Evolutionary conservation across 805 yeast genomes (phyloP).

Genomic region (Metschnikowia corniflorae): DNA sequence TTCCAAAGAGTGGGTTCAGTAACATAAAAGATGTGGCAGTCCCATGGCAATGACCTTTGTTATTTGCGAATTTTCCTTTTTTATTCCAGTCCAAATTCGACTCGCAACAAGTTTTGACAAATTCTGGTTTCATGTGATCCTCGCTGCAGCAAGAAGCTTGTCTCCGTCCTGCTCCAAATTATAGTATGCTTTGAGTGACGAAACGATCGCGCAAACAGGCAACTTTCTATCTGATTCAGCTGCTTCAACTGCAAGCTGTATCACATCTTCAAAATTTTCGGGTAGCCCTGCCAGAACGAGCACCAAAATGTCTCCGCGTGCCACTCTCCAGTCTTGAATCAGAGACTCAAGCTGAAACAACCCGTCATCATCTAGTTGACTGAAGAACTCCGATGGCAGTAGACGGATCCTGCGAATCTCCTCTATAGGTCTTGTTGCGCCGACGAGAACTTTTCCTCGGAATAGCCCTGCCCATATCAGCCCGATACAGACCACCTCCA

Average conservation of each 20-base stretch:
- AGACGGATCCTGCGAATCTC: neutral
- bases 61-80: too few relatives aligned
- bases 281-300: neutral
- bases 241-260: slow-evolving; percentile 5
- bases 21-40: too few relatives aligned
- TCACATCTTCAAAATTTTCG: neutral
- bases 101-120: too few relatives aligned
- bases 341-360: neutral
- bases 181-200: slow-evolving; percentile 2
- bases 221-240: neutral
- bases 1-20: too few relatives aligned
- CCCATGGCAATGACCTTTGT: too few relatives aligned
- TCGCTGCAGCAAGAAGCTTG: neutral
- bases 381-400: slow-evolving; percentile 3
- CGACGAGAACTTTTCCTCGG: neutral
- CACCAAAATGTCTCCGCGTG: slow-evolving; percentile 3
- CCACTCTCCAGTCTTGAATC: neutral
- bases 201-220: slow-evolving; percentile 1
- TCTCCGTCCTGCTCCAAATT: slow-evolving; percentile 1
- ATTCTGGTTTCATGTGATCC: neutral
- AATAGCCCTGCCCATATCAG: slow-evolving; percentile 4
- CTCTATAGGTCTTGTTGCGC: neutral
- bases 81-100: too few relatives aligned
- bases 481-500: slow-evolving; percentile 4
- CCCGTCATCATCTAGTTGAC: neutral